Evolutionary conservation across 306 rosid species (phyloP).

Genomic region (Hippophae gyantsensis): DNA sequence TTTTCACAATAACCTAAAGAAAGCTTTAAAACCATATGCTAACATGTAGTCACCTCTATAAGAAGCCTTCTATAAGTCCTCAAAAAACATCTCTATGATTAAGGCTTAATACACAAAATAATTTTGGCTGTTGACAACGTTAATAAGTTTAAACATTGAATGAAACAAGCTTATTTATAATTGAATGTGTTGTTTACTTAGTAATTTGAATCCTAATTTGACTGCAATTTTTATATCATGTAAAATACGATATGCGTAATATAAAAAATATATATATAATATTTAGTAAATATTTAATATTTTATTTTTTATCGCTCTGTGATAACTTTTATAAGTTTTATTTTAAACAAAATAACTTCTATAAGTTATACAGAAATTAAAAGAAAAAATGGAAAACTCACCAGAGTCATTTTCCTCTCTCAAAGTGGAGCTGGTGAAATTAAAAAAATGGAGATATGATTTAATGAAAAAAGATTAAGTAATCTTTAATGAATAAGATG

Average conservation of each 20-base stretch:
- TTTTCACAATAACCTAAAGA: slow-evolving; percentile 71
- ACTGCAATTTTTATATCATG: slow-evolving; percentile 84
- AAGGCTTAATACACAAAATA: slow-evolving; percentile 5
- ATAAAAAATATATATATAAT: slow-evolving; percentile 10
- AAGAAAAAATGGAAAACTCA: slow-evolving; percentile 29
- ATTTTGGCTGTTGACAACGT: slow-evolving; percentile 38
- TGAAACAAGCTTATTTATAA: slow-evolving; percentile 31
- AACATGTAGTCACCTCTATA: slow-evolving; percentile 83
- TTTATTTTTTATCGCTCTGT: no score
- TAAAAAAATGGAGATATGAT: no score
- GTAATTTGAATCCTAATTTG: slow-evolving; percentile 65
- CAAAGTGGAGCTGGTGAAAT: no score
- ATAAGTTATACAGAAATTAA: not conserved
- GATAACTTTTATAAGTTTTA: no score
- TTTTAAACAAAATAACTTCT: no score
- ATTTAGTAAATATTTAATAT: not conserved
- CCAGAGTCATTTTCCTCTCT: slow-evolving; percentile 52
- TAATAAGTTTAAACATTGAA: slow-evolving; percentile 57
- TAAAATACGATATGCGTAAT: slow-evolving; percentile 68
- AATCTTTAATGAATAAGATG: no score
- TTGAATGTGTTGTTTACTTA: slow-evolving; percentile 56
- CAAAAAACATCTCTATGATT: slow-evolving; percentile 6
- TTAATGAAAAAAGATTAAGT: no score
- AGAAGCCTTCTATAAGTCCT: slow-evolving; percentile 59
- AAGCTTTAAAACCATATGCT: slow-evolving; percentile 85